Conservation (phyloP, 2,329 filamentous ascomycete genomes). For the Colletotrichum salicis region DNA sequence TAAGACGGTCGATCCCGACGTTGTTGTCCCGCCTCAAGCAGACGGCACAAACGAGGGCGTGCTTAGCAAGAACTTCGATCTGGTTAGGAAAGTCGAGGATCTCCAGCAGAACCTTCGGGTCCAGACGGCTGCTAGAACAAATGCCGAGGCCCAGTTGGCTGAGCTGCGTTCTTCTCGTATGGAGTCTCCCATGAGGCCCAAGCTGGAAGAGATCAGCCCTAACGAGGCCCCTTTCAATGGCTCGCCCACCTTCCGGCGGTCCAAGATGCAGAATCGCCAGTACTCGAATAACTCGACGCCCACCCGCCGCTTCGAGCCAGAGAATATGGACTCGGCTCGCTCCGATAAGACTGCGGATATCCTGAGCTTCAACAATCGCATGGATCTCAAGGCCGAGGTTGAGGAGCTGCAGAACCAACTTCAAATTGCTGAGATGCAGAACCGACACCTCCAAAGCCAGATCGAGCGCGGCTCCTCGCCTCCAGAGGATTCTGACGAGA, state of each 20-base stretch:
- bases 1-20: constrained; percentile 85
- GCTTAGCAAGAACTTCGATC: constrained; percentile 80
- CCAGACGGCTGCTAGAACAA: constrained; percentile 81
- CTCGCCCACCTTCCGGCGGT: constrained; percentile 77
- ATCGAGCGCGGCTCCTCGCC: constrained; percentile 75
- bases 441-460: constrained; percentile 89
- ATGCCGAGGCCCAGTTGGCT: constrained; percentile 84
- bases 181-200: constrained; percentile 76
- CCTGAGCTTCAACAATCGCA: constrained; percentile 83
- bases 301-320: constrained; percentile 75
- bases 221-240: constrained; percentile 80
- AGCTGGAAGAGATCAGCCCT: constrained; percentile 87
- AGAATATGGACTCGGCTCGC: constrained; percentile 76
- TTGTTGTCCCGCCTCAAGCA: constrained; percentile 70
- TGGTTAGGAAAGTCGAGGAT: constrained; percentile 87
- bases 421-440: constrained; percentile 94
- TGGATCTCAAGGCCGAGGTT: constrained; percentile 90
- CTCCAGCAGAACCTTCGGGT: constrained; percentile 89
- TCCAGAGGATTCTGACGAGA: constrained; percentile 75
- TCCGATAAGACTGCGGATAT: constrained; percentile 90
- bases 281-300: constrained; percentile 84
- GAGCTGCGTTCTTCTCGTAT: constrained; percentile 78
- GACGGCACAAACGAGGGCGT: constrained; percentile 65
- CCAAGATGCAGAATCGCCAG: constrained; percentile 63
- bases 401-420: constrained; percentile 95